Conservation (phyloP, 1,284 basidiomycete genomes). For the Pseudozyma sp. region DNA sequence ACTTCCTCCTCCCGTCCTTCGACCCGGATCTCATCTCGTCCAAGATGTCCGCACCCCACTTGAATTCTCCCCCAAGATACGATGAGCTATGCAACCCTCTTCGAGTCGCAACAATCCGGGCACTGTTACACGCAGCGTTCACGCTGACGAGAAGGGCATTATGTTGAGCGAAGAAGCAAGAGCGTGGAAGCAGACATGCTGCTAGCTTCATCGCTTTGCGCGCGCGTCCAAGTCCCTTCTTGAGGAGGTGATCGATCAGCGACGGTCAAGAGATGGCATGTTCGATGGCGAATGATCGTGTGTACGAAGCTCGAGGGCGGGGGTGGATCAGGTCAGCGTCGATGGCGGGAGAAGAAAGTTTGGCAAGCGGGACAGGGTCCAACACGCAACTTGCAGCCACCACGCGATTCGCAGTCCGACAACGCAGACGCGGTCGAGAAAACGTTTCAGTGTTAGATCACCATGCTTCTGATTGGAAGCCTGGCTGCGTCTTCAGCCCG, state of each 20-base stretch:
- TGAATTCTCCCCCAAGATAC: not conserved
- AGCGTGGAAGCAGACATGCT: constrained; percentile 24
- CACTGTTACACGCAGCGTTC: constrained; percentile 5
- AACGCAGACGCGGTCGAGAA: too few species aligned
- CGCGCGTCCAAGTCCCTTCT: not conserved
- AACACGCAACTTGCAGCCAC: too few species aligned
- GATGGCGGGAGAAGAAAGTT: too few species aligned
- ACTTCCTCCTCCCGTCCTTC: not conserved
- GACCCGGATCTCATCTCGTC: constrained; percentile 24
- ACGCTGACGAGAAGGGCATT: constrained; percentile 2
- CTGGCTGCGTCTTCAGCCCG: too few species aligned
- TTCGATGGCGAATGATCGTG: too few species aligned
- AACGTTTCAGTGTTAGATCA: too few species aligned
- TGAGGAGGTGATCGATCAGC: not conserved
- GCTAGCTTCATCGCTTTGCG: constrained; percentile 24
- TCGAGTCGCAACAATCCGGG: not conserved
- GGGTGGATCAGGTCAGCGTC: too few species aligned
- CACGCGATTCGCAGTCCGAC: too few species aligned
- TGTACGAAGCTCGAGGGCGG: too few species aligned
- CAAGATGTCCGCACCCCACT: constrained; percentile 11
- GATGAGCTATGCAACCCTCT: not conserved
- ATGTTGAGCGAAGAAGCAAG: constrained; percentile 3
- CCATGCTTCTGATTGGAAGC: too few species aligned
- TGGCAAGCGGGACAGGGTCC: too few species aligned
- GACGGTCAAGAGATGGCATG: too few species aligned